Evolutionary conservation across 257 asterid species (phyloP), one percentile per base, ranked within the genome.

Genomic region (Solanum verrucosum): DNA sequence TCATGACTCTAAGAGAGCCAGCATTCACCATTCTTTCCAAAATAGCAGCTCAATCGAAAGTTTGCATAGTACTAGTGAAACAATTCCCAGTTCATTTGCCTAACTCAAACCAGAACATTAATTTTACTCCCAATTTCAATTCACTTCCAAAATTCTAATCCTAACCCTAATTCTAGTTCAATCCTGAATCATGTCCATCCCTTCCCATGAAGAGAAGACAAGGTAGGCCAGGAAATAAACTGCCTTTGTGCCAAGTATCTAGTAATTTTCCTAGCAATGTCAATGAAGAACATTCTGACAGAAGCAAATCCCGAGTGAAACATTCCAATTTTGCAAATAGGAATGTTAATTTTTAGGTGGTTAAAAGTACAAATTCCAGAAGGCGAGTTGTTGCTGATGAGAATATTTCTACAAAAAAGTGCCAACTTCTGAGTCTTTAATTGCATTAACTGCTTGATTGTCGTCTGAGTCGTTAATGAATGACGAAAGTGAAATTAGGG

Each of bases 381-480:
- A 88, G 88, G 86, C 90, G 87, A 73, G 89, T 75, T 87, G 90
- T 92, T 83, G 92, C 93, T 1, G 98, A 95, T 71, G 98, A 97
- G 91, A 97, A 94, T 77, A 96, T 96, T 52, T 98, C 93, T 87
- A 93, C 93, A 88, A 95, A 95, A 20, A 92, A 88, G 98, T 94
- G 44, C 95, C 98, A 83, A 94, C 97, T 1, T 49, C 7, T 2
- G 8, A 15, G 21, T 0, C 60, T 49, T 49, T 49, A 49, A 49
- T 42, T 42, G 49, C 49, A 42, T 42, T 42, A 42, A 11, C 4
- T 10, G 15, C 49, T 42, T 5, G 15, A 42, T 42, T 42, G 11
- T 42, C 4, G 5, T 42, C 49, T 42, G 5, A 10, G 49, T 42
- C 49, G 0, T 42, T 11, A 42, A 42, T 3, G 49, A 42, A 42